These are phyloP conservation scores for Suillus placidus DNA, from an alignment of 768 basidiomycete species.

Conservation along the genomic window DNA sequence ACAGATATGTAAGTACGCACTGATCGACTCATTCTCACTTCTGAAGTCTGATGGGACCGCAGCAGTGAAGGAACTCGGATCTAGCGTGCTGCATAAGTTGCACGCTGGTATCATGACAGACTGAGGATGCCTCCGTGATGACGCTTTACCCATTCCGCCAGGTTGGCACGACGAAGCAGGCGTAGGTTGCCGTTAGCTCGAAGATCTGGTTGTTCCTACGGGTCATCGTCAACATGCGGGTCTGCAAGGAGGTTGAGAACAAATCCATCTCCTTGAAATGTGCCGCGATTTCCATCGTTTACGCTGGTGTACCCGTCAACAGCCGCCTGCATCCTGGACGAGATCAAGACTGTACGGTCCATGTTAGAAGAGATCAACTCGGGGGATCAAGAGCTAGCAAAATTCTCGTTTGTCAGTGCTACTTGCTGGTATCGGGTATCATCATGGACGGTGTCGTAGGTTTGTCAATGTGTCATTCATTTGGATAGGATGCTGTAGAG, in stretches of 20 bases:
- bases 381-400: too few species aligned
- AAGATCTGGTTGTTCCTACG: not conserved
- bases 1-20: not conserved
- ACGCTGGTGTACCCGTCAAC: too few species aligned
- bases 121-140: not conserved
- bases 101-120: not conserved
- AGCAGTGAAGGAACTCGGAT: not conserved
- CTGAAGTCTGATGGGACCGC: not conserved
- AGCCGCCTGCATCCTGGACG: too few species aligned
- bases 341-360: too few species aligned
- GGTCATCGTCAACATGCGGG: not conserved
- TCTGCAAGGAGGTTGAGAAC: not conserved
- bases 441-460: not conserved
- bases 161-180: not conserved
- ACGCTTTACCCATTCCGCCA: not conserved
- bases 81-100: not conserved
- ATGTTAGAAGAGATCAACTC: too few species aligned
- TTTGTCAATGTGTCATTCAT: not conserved
- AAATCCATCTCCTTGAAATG: too few species aligned
- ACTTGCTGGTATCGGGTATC: not conserved
- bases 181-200: not conserved
- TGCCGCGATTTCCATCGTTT: too few species aligned
- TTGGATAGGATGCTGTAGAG: not conserved
- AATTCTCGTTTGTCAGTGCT: not conserved
- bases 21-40: not conserved